phyloP scores from a whole-genome alignment of 345 rosid species.

The Camelina sativa region DNA sequence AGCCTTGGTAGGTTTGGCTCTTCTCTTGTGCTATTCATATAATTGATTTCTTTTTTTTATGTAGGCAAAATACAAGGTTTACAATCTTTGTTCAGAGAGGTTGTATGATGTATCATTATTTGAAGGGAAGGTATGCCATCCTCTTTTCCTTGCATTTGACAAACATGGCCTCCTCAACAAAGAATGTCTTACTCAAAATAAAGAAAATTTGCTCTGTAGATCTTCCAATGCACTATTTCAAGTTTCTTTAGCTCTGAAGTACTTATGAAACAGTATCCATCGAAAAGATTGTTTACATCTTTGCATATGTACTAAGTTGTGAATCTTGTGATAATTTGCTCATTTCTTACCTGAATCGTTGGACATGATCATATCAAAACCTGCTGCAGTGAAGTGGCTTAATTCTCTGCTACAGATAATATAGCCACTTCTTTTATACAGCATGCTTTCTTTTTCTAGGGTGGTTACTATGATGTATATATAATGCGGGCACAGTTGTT shows the following conservation, averaged over 20 bases:
- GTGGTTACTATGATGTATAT: slow-evolving; percentile 13
- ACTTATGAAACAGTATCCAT: background rate
- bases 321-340: slow-evolving; percentile 5
- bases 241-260: background rate
- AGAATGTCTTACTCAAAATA: background rate
- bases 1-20: background rate
- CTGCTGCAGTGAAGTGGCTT: background rate
- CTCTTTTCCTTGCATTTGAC: slow-evolving; percentile 22
- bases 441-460: slow-evolving; percentile 9
- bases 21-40: slow-evolving; percentile 18
- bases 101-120: slow-evolving; percentile 85
- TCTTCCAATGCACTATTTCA: background rate
- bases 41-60: slow-evolving; percentile 22
- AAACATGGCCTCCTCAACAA: background rate
- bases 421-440: slow-evolving; percentile 8
- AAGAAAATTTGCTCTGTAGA: slow-evolving; percentile 5
- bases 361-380: slow-evolving; percentile 7
- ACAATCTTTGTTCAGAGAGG: slow-evolving; percentile 91
- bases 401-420: slow-evolving; percentile 13
- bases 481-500: slow-evolving; percentile 4
- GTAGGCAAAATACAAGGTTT: slow-evolving; percentile 87
- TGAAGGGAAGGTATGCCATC: slow-evolving; percentile 77
- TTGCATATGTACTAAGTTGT: background rate
- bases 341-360: background rate
- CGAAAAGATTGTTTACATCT: background rate